Base-by-base conservation (phyloP, 1,139 yeast species). In the Yamadazyma conglobata region DNA sequence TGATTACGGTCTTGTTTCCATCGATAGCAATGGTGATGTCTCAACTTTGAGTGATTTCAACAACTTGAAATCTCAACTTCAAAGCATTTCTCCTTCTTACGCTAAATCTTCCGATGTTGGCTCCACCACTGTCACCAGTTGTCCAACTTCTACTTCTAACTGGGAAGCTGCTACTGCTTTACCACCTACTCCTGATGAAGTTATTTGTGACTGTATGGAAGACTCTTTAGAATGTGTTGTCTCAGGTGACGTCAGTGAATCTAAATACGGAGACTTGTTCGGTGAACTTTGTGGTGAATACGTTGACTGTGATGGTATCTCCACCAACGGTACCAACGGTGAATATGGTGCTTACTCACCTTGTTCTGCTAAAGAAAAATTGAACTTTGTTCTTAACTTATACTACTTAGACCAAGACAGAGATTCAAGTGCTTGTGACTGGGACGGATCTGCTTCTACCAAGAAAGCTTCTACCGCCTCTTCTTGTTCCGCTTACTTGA, bases 1-100 rank as follows among this genome's bases (percentile, higher is more conserved):
- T 60, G 60, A 81, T 45, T 86, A 82, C 53, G 95, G 95, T 40
- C 77, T 86, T 37, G 95, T 85, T 34, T 50, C 76, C 32, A 61
- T 80, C 33, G 50, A 50, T 15, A 62, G 56, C 33, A 61, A 60
- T 35, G 44, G 50, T 22, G 44, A 51, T 21, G 65, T 64, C 24
- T 47, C 49, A 18, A 67, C 72, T 23, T 49, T 64, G 48, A 61
- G 56, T 35, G 71, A 73, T 43, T 78, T 77, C 58, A 45, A 50
- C 31, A 47, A 65, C 54, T 64, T 61, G 40, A 61, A 75, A 32
- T 86, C 87, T 47, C 62, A 86, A 54, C 64, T 84, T 28, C 66
- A 73, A 33, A 58, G 73, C 27, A 47, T 64, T 43, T 46, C 54
- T 25, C 67, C 69, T 28, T 44, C 59, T 10, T 56, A 42, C 26